phyloP scores from a whole-genome alignment of 176 grass and related monocot genomes.

The Zoysia japonica region DNA sequence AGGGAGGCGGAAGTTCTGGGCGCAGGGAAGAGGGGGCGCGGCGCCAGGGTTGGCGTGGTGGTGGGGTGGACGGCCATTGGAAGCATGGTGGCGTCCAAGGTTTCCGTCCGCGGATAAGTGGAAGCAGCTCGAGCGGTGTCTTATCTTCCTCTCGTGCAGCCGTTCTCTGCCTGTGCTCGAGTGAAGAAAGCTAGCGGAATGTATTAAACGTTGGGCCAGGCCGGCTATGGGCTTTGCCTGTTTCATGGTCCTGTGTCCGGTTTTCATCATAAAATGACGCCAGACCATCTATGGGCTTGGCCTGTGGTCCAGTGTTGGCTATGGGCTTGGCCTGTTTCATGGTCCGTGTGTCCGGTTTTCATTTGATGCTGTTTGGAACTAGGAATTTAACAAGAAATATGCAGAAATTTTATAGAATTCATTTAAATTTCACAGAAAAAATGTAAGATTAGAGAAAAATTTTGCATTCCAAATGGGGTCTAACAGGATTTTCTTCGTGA shows the following conservation, averaged over 20 bases:
- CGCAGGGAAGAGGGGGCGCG: slow-evolving; percentile 6
- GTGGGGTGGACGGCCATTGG: slow-evolving; percentile 44
- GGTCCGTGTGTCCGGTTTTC: too few species aligned
- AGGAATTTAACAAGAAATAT: too few species aligned
- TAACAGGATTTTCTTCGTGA: neutral
- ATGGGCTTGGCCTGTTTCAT: too few species aligned
- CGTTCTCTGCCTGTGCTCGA: neutral
- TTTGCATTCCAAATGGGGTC: too few species aligned
- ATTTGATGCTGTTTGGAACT: too few species aligned
- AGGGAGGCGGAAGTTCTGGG: slow-evolving; percentile 28
- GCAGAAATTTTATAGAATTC: too few species aligned
- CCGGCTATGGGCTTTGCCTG: neutral
- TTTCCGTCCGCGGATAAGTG: slow-evolving; percentile 45
- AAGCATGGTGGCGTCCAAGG: slow-evolving; percentile 40
- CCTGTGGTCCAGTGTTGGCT: too few species aligned
- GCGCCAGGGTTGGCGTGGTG: slow-evolving; percentile 32
- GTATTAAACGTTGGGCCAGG: neutral
- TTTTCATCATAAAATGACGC: neutral
- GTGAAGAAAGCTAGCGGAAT: neutral
- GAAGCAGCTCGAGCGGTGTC: slow-evolving; percentile 13
- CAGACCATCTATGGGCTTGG: too few species aligned
- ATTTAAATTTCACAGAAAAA: neutral
- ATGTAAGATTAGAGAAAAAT: neutral
- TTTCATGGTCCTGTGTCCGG: neutral
- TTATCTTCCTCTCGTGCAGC: slow-evolving; percentile 8